Evolutionary conservation across 306 rosid species (phyloP).

Genomic region (Cucumis cinereus): DNA sequence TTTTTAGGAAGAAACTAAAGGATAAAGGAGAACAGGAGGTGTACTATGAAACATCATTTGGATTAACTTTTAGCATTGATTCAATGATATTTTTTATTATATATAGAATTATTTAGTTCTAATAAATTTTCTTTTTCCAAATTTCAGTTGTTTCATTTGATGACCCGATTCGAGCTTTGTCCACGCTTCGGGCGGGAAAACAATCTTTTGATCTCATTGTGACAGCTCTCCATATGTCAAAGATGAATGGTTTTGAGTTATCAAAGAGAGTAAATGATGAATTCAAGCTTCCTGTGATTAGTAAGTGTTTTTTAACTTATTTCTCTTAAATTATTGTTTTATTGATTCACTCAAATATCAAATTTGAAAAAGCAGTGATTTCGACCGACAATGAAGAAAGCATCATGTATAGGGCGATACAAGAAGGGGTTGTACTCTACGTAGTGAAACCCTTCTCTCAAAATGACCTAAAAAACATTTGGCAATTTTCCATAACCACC

Average conservation of each 20-base stretch:
- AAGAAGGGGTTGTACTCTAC: conserved; percentile 6
- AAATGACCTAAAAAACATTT: conserved; percentile 14
- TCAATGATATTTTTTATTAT: neutral
- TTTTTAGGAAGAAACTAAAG: no score
- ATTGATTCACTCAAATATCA: neutral
- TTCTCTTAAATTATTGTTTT: no score
- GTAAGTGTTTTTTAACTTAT: neutral
- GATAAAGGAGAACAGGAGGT: no score
- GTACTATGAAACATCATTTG: neutral
- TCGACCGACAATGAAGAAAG: neutral
- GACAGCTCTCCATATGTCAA: conserved; percentile 7
- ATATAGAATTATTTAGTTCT: neutral
- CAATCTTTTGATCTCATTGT: neutral
- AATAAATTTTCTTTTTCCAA: neutral
- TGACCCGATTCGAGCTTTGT: neutral
- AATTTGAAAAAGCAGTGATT: conserved; percentile 7
- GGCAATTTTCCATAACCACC: conserved; percentile 7
- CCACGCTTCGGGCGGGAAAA: neutral
- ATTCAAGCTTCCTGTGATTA: conserved; percentile 12
- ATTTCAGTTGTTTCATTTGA: neutral
- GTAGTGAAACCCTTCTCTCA: conserved; percentile 9
- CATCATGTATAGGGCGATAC: conserved; percentile 1
- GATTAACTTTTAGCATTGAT: neutral
- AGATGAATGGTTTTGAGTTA: conserved; percentile 10
- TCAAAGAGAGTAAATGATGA: conserved; percentile 2